Conservation (phyloP, 768 basidiomycete genomes). For the Calvatia gigantea region DNA sequence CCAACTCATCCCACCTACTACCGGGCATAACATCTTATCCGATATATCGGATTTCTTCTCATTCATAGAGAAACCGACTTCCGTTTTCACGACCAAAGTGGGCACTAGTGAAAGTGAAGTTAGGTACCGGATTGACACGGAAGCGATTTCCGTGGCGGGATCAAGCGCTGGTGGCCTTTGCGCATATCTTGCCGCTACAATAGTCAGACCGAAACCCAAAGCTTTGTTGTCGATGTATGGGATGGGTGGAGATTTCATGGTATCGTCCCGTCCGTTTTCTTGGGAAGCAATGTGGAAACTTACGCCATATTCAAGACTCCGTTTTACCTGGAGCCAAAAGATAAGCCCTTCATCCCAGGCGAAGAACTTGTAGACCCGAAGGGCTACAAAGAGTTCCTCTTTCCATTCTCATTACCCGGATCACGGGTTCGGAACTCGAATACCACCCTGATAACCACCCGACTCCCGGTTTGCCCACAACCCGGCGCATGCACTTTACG, state of each 20-base stretch:
- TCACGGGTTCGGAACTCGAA: constrained; percentile 40
- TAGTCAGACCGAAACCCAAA: constrained; percentile 41
- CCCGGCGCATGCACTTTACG: constrained; percentile 56
- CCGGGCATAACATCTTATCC: constrained; percentile 52
- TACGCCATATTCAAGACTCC: constrained; percentile 33
- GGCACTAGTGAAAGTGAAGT: background rate
- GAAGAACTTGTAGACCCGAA: constrained; percentile 50
- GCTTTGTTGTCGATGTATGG: constrained; percentile 59
- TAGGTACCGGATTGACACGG: constrained; percentile 36
- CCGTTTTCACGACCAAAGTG: background rate
- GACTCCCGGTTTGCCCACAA: constrained; percentile 58
- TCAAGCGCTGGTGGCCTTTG: constrained; percentile 63
- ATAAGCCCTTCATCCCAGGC: constrained; percentile 47
- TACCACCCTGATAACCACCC: constrained; percentile 41
- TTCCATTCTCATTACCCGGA: constrained; percentile 32
- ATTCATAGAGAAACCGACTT: constrained; percentile 33
- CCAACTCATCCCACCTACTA: constrained; percentile 49
- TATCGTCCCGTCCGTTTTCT: constrained; percentile 18
- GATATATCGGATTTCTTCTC: constrained; percentile 56
- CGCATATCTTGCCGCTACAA: constrained; percentile 59
- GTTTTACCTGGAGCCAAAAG: constrained; percentile 49
- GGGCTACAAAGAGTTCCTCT: constrained; percentile 43
- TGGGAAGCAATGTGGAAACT: background rate
- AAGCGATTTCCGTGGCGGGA: constrained; percentile 49
- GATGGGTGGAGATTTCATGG: constrained; percentile 59